Conservation (phyloP, 1,139 yeast species). For the Saccharomyces hybrid region DNA sequence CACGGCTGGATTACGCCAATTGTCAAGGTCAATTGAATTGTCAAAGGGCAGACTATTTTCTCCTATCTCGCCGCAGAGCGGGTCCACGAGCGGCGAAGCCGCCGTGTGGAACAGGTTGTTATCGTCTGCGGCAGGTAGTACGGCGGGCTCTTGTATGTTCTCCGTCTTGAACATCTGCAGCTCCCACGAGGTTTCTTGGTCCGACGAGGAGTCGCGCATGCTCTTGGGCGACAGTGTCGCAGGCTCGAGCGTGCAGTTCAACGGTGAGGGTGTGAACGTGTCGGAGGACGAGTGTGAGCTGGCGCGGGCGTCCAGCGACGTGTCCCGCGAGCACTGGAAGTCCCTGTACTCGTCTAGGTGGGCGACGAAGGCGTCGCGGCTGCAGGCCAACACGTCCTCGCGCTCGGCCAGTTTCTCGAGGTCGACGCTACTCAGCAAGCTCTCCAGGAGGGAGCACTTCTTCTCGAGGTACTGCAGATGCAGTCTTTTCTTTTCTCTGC, state of each 20-base stretch:
- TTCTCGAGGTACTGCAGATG: conserved; percentile 79
- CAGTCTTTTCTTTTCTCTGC: conserved; percentile 90
- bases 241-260: not conserved
- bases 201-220: not conserved
- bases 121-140: not conserved
- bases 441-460: conserved; percentile 27
- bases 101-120: not conserved
- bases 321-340: not conserved
- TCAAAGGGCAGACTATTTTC: conserved; percentile 5
- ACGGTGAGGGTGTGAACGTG: not conserved
- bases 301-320: not conserved
- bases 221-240: not conserved
- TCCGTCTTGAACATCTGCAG: not conserved
- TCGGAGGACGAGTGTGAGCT: not conserved
- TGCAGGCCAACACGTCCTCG: not conserved
- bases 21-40: conserved; percentile 31
- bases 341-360: conserved; percentile 1
- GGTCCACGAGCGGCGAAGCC: not conserved
- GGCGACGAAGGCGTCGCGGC: not conserved
- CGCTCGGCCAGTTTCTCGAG: conserved; percentile 11
- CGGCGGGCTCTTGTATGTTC: not conserved
- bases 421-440: conserved; percentile 19
- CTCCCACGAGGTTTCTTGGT: not conserved
- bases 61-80: not conserved
- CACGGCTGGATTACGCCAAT: conserved; percentile 40